Evolutionary conservation across 2,329 filamentous ascomycete genomes (phyloP).

Genomic region (Talaromyces sp.): DNA sequence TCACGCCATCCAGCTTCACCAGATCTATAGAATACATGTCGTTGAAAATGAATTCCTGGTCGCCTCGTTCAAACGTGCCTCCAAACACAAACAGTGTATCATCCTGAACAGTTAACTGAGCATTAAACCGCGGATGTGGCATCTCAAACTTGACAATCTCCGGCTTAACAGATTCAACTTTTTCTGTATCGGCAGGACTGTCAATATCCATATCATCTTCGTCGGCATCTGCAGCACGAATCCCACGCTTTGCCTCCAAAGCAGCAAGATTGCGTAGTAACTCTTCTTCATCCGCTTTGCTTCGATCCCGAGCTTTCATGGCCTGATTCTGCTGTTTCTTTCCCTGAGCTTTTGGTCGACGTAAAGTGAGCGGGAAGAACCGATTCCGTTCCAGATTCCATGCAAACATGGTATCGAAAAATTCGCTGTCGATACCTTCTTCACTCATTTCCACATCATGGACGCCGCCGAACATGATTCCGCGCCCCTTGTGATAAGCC

Average conservation of each 20-base stretch:
- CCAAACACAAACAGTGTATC: slow-evolving; percentile 92
- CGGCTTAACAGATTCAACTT: slow-evolving; percentile 51
- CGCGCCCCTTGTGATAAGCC: slow-evolving; percentile 87
- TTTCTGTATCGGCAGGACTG: slow-evolving; percentile 45
- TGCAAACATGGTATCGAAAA: slow-evolving; percentile 85
- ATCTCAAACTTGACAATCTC: slow-evolving; percentile 70
- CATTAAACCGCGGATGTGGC: slow-evolving; percentile 86
- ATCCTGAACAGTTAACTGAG: slow-evolving; percentile 82
- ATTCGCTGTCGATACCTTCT: slow-evolving; percentile 94
- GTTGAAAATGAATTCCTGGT: slow-evolving; percentile 92
- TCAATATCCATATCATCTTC: slow-evolving; percentile 39
- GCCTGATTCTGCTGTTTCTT: slow-evolving; percentile 51
- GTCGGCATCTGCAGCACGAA: slow-evolving; percentile 48
- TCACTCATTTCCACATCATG: slow-evolving; percentile 88
- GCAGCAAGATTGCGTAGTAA: slow-evolving; percentile 79
- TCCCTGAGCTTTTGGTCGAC: slow-evolving; percentile 65
- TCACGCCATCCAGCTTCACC: slow-evolving; percentile 91
- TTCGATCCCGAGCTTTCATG: slow-evolving; percentile 58
- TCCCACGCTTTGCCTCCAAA: slow-evolving; percentile 67
- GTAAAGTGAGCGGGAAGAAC: slow-evolving; percentile 77
- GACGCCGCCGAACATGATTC: slow-evolving; percentile 89
- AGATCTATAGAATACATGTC: slow-evolving; percentile 90
- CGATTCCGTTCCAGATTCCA: slow-evolving; percentile 96
- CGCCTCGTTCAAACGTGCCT: slow-evolving; percentile 90
- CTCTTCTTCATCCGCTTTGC: slow-evolving; percentile 87